Percentiles rank a stretch among this genome's conserved stretches.
These are phyloP conservation scores for Populus hybrid DNA, from an alignment of 441 rosid species.

Conservation along the genomic window DNA sequence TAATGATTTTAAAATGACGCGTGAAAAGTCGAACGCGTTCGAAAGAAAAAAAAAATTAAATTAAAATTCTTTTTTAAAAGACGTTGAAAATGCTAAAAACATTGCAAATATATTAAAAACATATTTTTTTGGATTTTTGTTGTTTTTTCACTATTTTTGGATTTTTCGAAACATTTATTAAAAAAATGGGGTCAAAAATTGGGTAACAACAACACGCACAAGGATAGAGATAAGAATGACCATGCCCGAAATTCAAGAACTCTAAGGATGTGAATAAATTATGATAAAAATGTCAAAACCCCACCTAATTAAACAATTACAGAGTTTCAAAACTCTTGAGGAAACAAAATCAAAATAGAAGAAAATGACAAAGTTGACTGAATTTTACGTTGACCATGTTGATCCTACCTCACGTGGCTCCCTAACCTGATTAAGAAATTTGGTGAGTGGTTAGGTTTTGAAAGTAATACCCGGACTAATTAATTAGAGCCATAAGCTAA, in stretches of 20 bases:
- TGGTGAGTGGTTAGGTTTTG: constrained; percentile 34
- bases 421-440: constrained; percentile 33
- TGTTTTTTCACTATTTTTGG: too few species aligned
- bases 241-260: neutral
- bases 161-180: too few species aligned
- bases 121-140: too few species aligned
- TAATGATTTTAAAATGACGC: too few species aligned
- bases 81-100: too few species aligned
- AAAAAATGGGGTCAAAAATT: too few species aligned
- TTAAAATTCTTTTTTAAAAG: too few species aligned
- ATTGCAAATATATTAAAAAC: too few species aligned
- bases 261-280: neutral
- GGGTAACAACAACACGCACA: too few species aligned
- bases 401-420: constrained; percentile 37
- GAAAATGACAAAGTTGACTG: constrained; percentile 33
- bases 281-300: constrained; percentile 12
- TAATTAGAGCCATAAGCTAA: constrained; percentile 7
- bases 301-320: constrained; percentile 3
- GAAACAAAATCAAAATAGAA: constrained; percentile 23
- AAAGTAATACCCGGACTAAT: neutral
- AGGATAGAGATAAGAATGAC: too few species aligned
- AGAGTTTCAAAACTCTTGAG: constrained; percentile 17
- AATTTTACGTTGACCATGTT: constrained; percentile 29
- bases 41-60: too few species aligned
- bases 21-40: too few species aligned